Base-by-base conservation (phyloP, 2,329 filamentous ascomycete genomes). In the Exophiala mesophila region DNA sequence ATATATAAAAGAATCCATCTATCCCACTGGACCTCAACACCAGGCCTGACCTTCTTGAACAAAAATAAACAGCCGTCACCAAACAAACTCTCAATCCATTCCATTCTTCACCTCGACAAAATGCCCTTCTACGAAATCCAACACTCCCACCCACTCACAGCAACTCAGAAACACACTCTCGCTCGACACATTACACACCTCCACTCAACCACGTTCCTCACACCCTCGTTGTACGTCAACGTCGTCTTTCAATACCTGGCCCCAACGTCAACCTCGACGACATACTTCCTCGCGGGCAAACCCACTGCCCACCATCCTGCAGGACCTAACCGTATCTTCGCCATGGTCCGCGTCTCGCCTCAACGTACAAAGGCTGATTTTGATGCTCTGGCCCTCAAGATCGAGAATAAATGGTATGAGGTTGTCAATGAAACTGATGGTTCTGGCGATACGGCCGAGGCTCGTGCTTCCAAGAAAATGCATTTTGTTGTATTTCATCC, bases 181-280 rank as follows among this genome's bases (percentile, higher is more conserved):
- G 53, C 53, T 16, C 34, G 46, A 19, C 36, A 35, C 36, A 50
- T 55, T 31, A 54, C 51, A 16, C 4, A 43, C 4, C 40, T 55
- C 10, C 53, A 55, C 36, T 24, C 36, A 9, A 47, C 38, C n/a
- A 50, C 51, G 9, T 55, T 54, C 37, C 31, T 49, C 8, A 54
- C 51, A 2, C 53, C 53, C 3, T 47, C 41, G 5, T 37, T 55
- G 9, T 55, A 54, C 39, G 53, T 55, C 35, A 51, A 55, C 20
- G 42, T 54, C 24, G 36, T 44, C 26, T 55, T 50, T 43, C 39
- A 45, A 18, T 29, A 41, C 9, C 36, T 38, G 10, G 23, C 36
- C 10, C 10, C 23, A 23, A 23, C 36, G 9, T 34, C 12, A 9
- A 28, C 20, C 12, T 18, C 4, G 19, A n/a, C 30, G 9, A 36